Conservation (phyloP, 73 alveolate species). For the Blepharisma japonicum region DNA sequence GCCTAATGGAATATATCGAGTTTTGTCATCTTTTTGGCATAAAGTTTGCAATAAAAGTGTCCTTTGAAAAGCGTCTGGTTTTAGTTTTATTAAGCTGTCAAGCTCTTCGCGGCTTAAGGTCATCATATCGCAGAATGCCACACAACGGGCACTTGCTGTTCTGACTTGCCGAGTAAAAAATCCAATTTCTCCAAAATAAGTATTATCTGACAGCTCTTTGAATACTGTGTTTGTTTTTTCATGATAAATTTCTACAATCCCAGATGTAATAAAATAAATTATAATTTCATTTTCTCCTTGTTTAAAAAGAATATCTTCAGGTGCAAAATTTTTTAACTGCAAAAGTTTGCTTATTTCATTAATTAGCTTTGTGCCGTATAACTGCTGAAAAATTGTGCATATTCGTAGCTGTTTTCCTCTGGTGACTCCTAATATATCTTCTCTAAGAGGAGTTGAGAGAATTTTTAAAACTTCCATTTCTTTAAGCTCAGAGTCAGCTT, state of each 20-base stretch:
- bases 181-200: conserved; percentile 25
- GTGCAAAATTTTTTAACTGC: background rate
- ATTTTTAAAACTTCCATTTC: background rate
- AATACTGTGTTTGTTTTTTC: background rate
- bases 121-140: background rate
- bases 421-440: background rate
- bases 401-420: background rate
- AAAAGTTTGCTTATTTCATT: background rate
- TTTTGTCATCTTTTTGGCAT: background rate
- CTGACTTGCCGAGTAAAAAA: background rate
- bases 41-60: background rate
- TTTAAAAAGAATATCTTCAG: background rate
- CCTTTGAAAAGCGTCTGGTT: background rate
- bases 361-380: background rate
- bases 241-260: conserved; percentile 7
- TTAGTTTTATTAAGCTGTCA: background rate
- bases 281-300: background rate
- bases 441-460: conserved; percentile 23
- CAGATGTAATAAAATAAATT: background rate
- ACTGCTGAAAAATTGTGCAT: background rate
- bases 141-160: background rate
- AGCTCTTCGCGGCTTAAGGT: background rate
- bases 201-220: background rate
- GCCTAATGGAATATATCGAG: background rate
- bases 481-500: background rate